Evolutionary conservation across 179 eudicot genomes (phyloP).

Genomic region (Heliamphora pulchella): DNA sequence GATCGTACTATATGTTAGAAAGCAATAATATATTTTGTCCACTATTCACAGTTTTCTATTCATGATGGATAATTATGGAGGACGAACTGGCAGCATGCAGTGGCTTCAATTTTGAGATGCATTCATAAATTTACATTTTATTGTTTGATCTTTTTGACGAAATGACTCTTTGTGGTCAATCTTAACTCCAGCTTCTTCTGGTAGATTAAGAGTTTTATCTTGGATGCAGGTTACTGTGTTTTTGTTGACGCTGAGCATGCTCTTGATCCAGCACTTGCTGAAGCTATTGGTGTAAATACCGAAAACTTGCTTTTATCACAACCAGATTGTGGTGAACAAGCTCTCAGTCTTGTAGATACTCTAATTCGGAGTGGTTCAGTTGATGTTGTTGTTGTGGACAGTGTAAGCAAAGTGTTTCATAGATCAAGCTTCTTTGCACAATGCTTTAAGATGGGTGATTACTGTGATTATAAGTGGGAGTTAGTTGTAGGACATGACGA

Average conservation of each 20-base stretch:
- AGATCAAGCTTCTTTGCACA: background rate
- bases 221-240: slow-evolving; percentile 71
- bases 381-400: slow-evolving; percentile 92
- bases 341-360: slow-evolving; percentile 93
- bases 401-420: slow-evolving; percentile 46
- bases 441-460: slow-evolving; percentile 4
- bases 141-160: background rate
- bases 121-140: background rate
- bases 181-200: slow-evolving; percentile 8
- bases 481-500: background rate
- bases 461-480: background rate
- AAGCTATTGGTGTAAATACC: slow-evolving; percentile 84
- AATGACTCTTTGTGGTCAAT: background rate
- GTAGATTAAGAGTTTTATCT: slow-evolving; percentile 5
- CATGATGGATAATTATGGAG: background rate
- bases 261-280: slow-evolving; percentile 87
- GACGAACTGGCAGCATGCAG: background rate
- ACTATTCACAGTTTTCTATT: background rate
- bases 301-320: slow-evolving; percentile 86
- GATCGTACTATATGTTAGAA: background rate
- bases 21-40: background rate
- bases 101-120: background rate
- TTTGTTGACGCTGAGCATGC: slow-evolving; percentile 98
- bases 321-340: slow-evolving; percentile 99
- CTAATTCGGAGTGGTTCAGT: slow-evolving; percentile 91